Percentiles rank a stretch among this genome's conserved stretches.
These are phyloP conservation scores for Colletotrichum sp. DNA, from an alignment of 2,329 filamentous ascomycete genomes.

Conservation along the genomic window DNA sequence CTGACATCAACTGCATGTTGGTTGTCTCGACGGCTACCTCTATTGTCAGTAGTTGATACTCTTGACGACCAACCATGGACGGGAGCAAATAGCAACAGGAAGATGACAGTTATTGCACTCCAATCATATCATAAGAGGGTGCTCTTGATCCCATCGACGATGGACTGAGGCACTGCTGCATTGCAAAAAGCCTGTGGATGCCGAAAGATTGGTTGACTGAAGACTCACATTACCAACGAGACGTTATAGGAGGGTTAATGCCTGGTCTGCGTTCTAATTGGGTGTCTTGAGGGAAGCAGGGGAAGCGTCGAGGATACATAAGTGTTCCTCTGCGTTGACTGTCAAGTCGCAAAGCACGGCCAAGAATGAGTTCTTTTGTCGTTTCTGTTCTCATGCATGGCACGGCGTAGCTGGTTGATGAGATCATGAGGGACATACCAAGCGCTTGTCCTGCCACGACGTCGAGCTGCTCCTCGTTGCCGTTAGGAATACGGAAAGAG, in stretches of 20 bases:
- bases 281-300: not conserved
- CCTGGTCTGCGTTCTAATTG: not conserved
- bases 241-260: not conserved
- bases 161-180: not conserved
- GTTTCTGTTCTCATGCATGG: no score
- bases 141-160: not conserved
- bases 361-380: not conserved
- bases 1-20: not conserved
- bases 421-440: no score
- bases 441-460: not conserved
- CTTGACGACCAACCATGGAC: not conserved
- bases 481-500: not conserved
- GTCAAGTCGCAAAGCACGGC: not conserved
- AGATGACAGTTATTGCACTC: not conserved
- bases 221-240: no score
- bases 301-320: not conserved
- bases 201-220: not conserved
- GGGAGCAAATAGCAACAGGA: not conserved
- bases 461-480: not conserved
- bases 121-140: accelerated
- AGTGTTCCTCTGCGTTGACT: not conserved
- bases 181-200: not conserved
- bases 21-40: not conserved
- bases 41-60: not conserved
- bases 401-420: no score